These are phyloP conservation scores for Fagopyrum homotropicum DNA, from an alignment of 148 eudicot genomes.

Conservation along the genomic window DNA sequence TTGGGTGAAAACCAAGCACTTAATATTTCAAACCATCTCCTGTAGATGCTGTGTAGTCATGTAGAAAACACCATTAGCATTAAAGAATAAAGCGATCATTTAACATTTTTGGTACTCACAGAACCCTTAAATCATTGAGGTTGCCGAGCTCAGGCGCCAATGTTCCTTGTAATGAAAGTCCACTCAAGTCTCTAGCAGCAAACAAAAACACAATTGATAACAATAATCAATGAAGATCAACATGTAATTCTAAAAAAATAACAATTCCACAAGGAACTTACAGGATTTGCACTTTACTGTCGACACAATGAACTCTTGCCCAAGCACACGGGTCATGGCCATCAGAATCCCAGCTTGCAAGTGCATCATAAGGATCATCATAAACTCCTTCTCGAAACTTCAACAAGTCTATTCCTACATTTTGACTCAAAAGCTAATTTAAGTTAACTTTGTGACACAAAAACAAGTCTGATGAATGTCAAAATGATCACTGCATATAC, in stretches of 20 bases:
- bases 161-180: conserved; percentile 53
- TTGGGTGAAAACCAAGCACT: not conserved
- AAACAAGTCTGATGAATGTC: not conserved
- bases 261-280: conserved; percentile 38
- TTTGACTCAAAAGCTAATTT: conserved; percentile 12
- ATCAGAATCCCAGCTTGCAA: conserved; percentile 62
- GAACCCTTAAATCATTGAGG: conserved; percentile 50
- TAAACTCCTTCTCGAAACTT: conserved; percentile 44
- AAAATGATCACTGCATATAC: conserved; percentile 27
- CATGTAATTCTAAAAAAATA: not conserved
- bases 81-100: not conserved
- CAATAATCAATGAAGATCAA: not conserved
- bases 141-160: conserved; percentile 60
- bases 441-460: not conserved
- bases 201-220: not conserved
- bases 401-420: conserved; percentile 67
- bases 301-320: conserved; percentile 62
- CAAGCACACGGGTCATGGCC: conserved; percentile 58
- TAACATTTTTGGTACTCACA: conserved; percentile 39
- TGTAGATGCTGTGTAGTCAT: not conserved
- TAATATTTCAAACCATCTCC: not conserved
- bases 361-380: conserved; percentile 56
- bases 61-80: not conserved
- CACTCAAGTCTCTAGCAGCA: conserved; percentile 44
- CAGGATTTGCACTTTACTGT: conserved; percentile 71